These are phyloP conservation scores for Sporothrix schenckii DNA, from an alignment of 2,329 filamentous ascomycete genomes.

Conservation along the genomic window DNA sequence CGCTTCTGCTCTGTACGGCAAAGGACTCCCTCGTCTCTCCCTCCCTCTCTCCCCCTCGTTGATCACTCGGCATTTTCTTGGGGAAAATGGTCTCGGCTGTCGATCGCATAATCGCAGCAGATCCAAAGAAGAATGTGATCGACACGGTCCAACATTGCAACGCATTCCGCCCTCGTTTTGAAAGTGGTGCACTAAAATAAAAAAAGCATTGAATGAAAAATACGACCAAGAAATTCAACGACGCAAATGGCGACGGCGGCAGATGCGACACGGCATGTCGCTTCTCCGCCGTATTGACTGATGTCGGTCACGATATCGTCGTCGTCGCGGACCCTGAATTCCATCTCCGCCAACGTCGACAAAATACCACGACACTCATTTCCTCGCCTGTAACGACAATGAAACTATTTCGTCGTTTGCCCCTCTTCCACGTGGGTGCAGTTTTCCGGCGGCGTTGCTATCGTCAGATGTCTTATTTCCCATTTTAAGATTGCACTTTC, in stretches of 20 bases:
- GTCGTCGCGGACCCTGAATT: background rate
- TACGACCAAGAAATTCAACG: background rate
- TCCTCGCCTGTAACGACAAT: background rate
- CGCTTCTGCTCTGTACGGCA: background rate
- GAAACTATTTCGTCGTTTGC: background rate
- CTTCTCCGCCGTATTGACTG: background rate
- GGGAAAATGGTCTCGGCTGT: background rate
- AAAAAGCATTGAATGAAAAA: background rate
- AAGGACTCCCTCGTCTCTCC: background rate
- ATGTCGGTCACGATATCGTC: background rate
- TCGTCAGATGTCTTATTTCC: background rate
- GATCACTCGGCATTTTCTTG: constrained; percentile 10
- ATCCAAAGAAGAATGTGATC: constrained; percentile 17
- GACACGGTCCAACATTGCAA: constrained; percentile 8
- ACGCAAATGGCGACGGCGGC: background rate
- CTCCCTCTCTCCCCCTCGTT: background rate
- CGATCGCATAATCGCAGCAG: background rate
- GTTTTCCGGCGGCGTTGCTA: background rate
- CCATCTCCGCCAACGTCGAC: background rate
- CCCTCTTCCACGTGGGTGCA: constrained; percentile 12
- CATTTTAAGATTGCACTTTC: constrained; percentile 11
- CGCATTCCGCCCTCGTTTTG: background rate
- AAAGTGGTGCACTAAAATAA: background rate
- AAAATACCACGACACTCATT: background rate
- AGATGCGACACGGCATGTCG: background rate